Percentiles rank a stretch among this genome's conserved stretches.
Conservation (phyloP, 164 flowering plant genomes). For the Litsea cubeba region DNA sequence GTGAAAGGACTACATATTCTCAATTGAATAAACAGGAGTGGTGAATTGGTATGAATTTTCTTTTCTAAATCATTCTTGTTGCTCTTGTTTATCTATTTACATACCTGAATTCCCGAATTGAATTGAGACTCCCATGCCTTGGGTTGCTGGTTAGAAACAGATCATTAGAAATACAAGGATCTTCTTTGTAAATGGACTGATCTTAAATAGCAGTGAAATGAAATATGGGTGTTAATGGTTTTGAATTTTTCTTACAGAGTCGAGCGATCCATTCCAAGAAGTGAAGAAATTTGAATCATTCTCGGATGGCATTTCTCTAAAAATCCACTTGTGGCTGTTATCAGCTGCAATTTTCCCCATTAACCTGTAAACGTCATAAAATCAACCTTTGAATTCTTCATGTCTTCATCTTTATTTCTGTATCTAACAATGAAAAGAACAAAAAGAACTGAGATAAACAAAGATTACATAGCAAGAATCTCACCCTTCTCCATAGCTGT, state of each 20-base stretch:
- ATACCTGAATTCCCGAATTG: slow-evolving; percentile 77
- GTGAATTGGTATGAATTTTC: neutral
- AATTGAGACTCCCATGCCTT: slow-evolving; percentile 76
- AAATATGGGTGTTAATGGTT: neutral
- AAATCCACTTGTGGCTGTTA: slow-evolving; percentile 78
- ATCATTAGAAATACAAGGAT: neutral
- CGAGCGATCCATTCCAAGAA: slow-evolving; percentile 62
- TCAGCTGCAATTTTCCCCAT: slow-evolving; percentile 83
- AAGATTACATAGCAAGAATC: slow-evolving; percentile 1
- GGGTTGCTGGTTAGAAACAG: slow-evolving; percentile 50
- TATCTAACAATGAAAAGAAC: neutral
- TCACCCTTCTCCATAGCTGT: slow-evolving; percentile 83
- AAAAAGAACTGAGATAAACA: neutral
- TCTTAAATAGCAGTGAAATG: neutral
- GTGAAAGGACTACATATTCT: neutral
- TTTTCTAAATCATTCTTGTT: neutral
- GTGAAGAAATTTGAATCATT: slow-evolving; percentile 41
- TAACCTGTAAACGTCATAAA: slow-evolving; percentile 32
- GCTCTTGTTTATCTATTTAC: neutral
- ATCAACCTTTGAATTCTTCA: neutral
- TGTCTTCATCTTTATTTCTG: neutral
- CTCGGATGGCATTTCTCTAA: slow-evolving; percentile 35
- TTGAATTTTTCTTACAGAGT: slow-evolving; percentile 49
- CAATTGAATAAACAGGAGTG: neutral
- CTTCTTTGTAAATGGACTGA: neutral